phyloP scores from a whole-genome alignment of 805 yeast species.

The Ascoidea asiatica region DNA sequence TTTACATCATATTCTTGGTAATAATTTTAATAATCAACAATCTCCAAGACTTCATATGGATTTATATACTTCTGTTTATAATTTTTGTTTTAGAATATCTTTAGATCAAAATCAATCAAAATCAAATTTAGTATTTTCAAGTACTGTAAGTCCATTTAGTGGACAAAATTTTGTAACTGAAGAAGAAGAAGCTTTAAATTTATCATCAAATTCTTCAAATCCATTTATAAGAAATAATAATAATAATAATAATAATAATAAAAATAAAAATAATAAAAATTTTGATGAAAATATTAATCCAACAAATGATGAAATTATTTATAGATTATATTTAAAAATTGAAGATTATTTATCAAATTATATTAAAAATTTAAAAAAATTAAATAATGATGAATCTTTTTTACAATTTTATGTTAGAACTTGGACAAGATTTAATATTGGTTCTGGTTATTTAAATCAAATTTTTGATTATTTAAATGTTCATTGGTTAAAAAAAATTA shows the following conservation, averaged over 20 bases:
- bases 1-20: slow-evolving; percentile 53
- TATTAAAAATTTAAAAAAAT: slow-evolving; percentile 31
- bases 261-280: background rate
- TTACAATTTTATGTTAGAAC: slow-evolving; percentile 72
- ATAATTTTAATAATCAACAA: slow-evolving; percentile 40
- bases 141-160: slow-evolving; percentile 9
- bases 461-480: slow-evolving; percentile 92
- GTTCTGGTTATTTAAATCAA: slow-evolving; percentile 84
- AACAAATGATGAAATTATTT: slow-evolving; percentile 56
- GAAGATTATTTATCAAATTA: slow-evolving; percentile 53
- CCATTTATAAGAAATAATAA: background rate
- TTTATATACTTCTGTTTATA: slow-evolving; percentile 84
- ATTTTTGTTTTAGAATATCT: slow-evolving; percentile 67
- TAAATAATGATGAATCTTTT: slow-evolving; percentile 49
- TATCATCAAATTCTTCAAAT: background rate
- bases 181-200: background rate
- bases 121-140: too few relatives aligned
- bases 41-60: slow-evolving; percentile 72
- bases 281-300: background rate
- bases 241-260: background rate
- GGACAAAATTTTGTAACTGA: slow-evolving; percentile 13
- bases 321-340: slow-evolving; percentile 70
- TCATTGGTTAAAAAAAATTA: slow-evolving; percentile 94
- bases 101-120: slow-evolving; percentile 16
- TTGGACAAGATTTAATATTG: slow-evolving; percentile 84